Conservation (phyloP, 2,329 filamentous ascomycete genomes). For the Waltergamsia citrina region DNA sequence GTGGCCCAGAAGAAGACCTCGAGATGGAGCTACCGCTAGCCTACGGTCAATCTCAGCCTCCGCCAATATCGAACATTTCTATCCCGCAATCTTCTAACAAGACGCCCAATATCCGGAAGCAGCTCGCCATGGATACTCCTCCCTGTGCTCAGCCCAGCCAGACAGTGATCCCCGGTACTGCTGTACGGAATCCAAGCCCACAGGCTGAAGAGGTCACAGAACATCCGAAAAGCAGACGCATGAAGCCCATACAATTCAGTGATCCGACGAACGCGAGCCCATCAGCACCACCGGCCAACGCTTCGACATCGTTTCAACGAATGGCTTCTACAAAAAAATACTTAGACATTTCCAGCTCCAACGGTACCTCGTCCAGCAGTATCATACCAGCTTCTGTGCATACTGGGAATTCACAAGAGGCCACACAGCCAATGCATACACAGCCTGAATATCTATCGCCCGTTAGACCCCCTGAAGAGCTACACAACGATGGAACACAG, state of each 20-base stretch:
- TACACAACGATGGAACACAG: not conserved
- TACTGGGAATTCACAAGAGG: no score
- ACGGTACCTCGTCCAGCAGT: constrained; percentile 1
- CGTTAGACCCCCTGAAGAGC: not conserved
- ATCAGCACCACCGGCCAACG: not conserved
- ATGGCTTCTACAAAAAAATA: constrained; percentile 2
- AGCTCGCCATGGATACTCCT: constrained; percentile 13
- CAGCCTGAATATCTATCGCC: no score
- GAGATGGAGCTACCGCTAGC: constrained; percentile 25
- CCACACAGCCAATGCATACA: no score
- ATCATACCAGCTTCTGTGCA: constrained; percentile 4
- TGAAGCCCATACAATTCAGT: constrained; percentile 4
- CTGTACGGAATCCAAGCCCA: constrained; percentile 3
- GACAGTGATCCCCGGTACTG: constrained; percentile 10
- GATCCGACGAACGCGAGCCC: not conserved
- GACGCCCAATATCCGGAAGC: not conserved
- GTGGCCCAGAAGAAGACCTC: constrained; percentile 22
- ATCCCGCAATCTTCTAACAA: not conserved
- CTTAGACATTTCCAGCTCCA: constrained; percentile 2
- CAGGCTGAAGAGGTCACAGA: not conserved
- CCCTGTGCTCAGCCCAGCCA: constrained; percentile 21
- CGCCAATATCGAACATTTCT: constrained; percentile 1
- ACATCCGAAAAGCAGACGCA: not conserved
- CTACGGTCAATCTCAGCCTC: constrained; percentile 11
- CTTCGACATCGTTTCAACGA: not conserved